These are phyloP conservation scores for Fragilaria crotonensis DNA, from an alignment of 108 stramenopile genomes.

Conservation along the genomic window DNA sequence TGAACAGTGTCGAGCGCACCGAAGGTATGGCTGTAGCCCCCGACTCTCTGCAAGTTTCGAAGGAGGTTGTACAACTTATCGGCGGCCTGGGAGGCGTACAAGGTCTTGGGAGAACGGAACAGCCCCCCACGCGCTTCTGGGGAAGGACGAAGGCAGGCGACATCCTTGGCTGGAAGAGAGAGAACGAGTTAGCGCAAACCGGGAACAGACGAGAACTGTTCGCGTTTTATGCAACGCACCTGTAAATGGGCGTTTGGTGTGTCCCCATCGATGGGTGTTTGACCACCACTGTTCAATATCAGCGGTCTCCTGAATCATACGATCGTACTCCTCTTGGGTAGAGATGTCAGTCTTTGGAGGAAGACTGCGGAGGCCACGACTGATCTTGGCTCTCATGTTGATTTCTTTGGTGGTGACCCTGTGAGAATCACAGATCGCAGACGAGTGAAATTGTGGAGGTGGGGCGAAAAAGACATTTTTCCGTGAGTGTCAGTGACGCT, in stretches of 20 bases:
- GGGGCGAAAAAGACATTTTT: too few species aligned
- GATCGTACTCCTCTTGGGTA: conserved; percentile 20
- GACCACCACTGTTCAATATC: conserved; percentile 76
- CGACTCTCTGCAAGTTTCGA: conserved; percentile 42
- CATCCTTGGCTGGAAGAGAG: conserved; percentile 49
- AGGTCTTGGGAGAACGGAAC: conserved; percentile 33
- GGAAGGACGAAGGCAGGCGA: conserved; percentile 76
- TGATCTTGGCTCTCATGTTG: conserved; percentile 15
- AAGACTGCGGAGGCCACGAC: conserved; percentile 30
- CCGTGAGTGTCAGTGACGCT: too few species aligned
- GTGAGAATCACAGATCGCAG: background rate
- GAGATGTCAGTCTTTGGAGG: background rate
- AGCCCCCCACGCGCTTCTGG: conserved; percentile 32
- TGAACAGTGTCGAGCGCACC: conserved; percentile 96
- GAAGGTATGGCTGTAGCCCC: conserved; percentile 91
- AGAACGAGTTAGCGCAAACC: background rate
- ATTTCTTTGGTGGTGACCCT: conserved; percentile 7
- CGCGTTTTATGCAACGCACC: conserved; percentile 22
- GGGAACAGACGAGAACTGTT: background rate
- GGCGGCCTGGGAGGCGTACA: conserved; percentile 54
- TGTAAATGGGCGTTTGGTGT: conserved; percentile 59
- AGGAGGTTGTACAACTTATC: conserved; percentile 64
- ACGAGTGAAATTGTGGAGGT: too few species aligned
- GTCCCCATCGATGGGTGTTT: conserved; percentile 42
- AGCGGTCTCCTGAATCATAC: conserved; percentile 45